Base-by-base conservation (phyloP, 192 early-diverging fungal genomes). In the Dimargaris verticillata region DNA sequence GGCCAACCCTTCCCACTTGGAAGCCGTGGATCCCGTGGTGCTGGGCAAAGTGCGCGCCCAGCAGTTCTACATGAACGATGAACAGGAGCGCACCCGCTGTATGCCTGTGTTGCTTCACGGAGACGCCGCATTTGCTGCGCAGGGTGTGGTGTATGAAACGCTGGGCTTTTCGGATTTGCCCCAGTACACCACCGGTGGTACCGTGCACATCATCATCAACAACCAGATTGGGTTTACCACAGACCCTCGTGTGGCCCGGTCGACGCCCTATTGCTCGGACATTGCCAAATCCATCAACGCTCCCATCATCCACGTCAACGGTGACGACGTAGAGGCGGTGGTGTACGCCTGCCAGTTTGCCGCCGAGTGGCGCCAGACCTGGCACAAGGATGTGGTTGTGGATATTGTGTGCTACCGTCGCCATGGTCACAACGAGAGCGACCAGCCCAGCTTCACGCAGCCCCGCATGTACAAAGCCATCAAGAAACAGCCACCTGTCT, bases 211-310 rank as follows among this genome's bases (percentile, higher is more conserved):
- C 62, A 82, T 98, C 43, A 88, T 94, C 69, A 98, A 98, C 84
- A 98, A 98, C 82, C 95, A 98, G 77, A 86, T 98, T 62, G 95
- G 95, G 48, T 98, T 98, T 79, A 98, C 95, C 28, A 98, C 95
- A 25, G 93, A 98, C 68, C 95, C 95, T 48, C 83, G 91, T 41
- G 93, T 92, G 70, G 78, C 89, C 46, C 88, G 95, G 47, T 93
- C 90, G 47, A 94, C 92, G 18, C 89, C 88, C 53, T 95, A 98
- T 79, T 93, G 91, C 71, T 89, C 92, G 20, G 95, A 98, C 66
- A 89, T 98, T 59, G 92, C 95, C 53, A 98, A 98, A 75, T 86
- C 91, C 5, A 87, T 96, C 63, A 83, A 83, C 62, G 95, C 93
- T 10, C 95, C 95, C n/a, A 91, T 98, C 29, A 82, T 98, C 72